These are phyloP conservation scores for Tilletia indica DNA, from an alignment of 1,284 basidiomycete genomes.

Conservation along the genomic window DNA sequence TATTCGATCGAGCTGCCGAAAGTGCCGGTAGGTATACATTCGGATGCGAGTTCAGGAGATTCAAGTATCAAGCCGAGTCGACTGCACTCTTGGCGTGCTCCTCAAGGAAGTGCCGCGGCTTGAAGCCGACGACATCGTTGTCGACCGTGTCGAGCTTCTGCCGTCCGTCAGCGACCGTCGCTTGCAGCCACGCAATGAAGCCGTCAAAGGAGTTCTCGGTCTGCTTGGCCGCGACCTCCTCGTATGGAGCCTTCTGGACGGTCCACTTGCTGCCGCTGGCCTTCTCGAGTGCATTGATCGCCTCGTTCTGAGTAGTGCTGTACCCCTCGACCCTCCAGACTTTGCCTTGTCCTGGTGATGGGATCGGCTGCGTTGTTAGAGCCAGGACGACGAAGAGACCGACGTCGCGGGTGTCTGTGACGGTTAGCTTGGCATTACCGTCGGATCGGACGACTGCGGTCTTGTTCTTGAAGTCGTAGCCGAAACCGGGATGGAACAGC, in stretches of 20 bases:
- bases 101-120: constrained; percentile 6
- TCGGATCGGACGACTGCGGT: not conserved
- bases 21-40: too few species aligned
- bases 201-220: not conserved
- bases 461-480: not conserved
- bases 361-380: constrained; percentile 11
- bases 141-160: not conserved
- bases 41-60: too few species aligned
- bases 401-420: constrained; percentile 1
- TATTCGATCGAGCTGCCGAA: too few species aligned
- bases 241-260: not conserved
- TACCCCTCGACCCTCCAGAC: constrained; percentile 9
- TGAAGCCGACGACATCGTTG: constrained; percentile 9
- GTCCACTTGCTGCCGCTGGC: not conserved
- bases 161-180: not conserved
- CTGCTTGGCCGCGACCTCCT: constrained; percentile 2
- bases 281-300: not conserved
- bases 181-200: not conserved
- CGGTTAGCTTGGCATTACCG: not conserved
- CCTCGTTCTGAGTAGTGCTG: not conserved
- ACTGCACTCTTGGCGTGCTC: not conserved
- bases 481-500: constrained; percentile 4
- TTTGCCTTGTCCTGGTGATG: not conserved
- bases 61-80: too few species aligned
- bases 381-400: not conserved